Percentiles rank a stretch among this genome's conserved stretches.
Conservation (phyloP, 2,329 filamentous ascomycete genomes). For the Tympanopsis confertula region DNA sequence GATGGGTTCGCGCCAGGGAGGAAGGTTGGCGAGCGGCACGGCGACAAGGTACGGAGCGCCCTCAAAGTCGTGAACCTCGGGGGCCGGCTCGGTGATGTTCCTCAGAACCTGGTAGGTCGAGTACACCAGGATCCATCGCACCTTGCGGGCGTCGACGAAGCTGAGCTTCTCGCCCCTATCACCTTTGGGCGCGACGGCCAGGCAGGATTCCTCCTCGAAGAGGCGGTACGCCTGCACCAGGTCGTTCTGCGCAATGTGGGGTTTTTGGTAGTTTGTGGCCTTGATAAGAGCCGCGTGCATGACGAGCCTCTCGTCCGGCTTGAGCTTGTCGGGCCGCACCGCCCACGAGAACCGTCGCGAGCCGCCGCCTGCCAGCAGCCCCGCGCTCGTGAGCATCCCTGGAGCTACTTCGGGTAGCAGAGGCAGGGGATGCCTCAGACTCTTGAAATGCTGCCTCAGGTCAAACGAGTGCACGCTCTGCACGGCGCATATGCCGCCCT, state of each 20-base stretch:
- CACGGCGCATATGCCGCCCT: constrained; percentile 58
- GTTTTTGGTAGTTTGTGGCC: constrained; percentile 32
- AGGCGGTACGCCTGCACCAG: constrained; percentile 58
- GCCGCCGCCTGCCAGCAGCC: constrained; percentile 15
- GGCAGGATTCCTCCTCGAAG: constrained; percentile 53
- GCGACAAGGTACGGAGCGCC: constrained; percentile 44
- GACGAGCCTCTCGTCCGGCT: constrained; percentile 33
- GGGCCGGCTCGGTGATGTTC: constrained; percentile 47
- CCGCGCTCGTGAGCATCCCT: constrained; percentile 9
- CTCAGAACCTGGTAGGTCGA: constrained; percentile 61
- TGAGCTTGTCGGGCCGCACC: constrained; percentile 22
- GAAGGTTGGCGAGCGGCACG: constrained; percentile 26
- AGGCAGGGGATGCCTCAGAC: constrained; percentile 56
- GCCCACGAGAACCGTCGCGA: constrained; percentile 6
- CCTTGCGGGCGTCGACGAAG: constrained; percentile 58
- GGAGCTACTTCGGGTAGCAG: constrained; percentile 40
- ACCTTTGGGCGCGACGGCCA: constrained; percentile 30
- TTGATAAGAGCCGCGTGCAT: constrained; percentile 39
- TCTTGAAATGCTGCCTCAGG: constrained; percentile 38
- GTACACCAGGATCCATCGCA: constrained; percentile 70
- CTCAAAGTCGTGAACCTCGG: constrained; percentile 45
- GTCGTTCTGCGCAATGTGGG: constrained; percentile 27
- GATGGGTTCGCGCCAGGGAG: constrained; percentile 29
- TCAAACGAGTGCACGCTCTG: constrained; percentile 62
- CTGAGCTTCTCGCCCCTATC: constrained; percentile 46